Base-by-base conservation (phyloP, 768 basidiomycete species). In the Mycena sanguinolenta region DNA sequence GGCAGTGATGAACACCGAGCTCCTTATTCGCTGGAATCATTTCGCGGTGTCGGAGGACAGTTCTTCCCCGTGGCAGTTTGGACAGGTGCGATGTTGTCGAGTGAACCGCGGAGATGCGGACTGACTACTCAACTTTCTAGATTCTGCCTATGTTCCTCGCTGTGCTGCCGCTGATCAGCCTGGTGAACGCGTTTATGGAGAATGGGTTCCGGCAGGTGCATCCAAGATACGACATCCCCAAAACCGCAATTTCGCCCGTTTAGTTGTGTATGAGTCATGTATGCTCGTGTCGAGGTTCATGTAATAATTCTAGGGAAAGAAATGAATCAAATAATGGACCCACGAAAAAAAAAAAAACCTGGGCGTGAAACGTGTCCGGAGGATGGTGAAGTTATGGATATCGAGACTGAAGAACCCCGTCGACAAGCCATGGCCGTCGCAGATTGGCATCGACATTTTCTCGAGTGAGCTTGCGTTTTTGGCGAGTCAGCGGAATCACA, bases 1-100 rank as follows among this genome's bases (percentile, higher is more conserved):
- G 38, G 4, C 38, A 38, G 38, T 38, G 38, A 16, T 38, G 38
- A 16, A 10, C 38, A 38, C 12, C 38, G 38, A 38, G 38, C 38
- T 38, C 38, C 38, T 38, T 38, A 38, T 10, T 38, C 16, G 38
- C 38, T 16, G 36, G 36, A 70, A 70, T 65, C 63, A 70, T 38
- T 65, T 65, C 38, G 58, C 61, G 16, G 25, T n/a, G 17, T 39
- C 53, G n/a, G 57, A 60, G 38, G 32, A 53, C 34, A 59, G 58
- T 12, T 42, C 42, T n/a, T 38, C 55, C 9, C 46, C 36, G 16
- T 70, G 69, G 69, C 63, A 64, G n/a, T 70, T 65, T 55, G 63
- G 63, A n/a, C 69, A 70, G 69, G 69, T 70, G 36, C 7, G 52
- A 34, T 27, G 58, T 44, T 25, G 38, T 42, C 19, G 13, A 59